Base-by-base conservation (phyloP, 805 yeast species). In the Wickerhamiella alocasiicola region DNA sequence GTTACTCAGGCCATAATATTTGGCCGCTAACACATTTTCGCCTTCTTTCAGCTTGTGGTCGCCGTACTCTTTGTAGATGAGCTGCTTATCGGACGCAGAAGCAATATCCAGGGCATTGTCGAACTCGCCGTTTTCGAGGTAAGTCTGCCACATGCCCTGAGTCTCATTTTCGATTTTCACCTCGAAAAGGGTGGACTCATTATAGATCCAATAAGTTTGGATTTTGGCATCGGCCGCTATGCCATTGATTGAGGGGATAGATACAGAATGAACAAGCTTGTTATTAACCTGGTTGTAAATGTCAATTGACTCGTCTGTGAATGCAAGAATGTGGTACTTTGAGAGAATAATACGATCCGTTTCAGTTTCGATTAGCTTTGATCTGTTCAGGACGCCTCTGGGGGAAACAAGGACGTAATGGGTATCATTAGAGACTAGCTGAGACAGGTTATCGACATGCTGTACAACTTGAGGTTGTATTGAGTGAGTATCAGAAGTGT, bases 201-300 rank as follows among this genome's bases (percentile, higher is more conserved):
- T 73, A 50, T 65, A 82, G 3, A 81, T 58, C 98, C 98, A 91
- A 50, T 65, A 81, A 0, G 97, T 81, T 1, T 65, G 54, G 32
- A 59, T 59, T 3, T 57, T 44, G 39, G 59, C 57, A 50, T 81
- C 93, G 1, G 66, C 64, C 2, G 68, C 52, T 4, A 74, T 53
- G 0, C 78, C 78, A 5, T 66, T 42, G 34, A 70, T 53, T 20
- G 55, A 50, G 34, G 66, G 71, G 32, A 54, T 54, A 4, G 55
- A 55, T 18, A 52, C 49, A 28, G 50, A 31, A 60, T 66, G 43
- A 3, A 73, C 55, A 1, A 62, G 54, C 29, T 66, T 67, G 28
- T 65, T 61, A 38, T 58, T 66, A 1, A 69, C 71, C 4, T 67
- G 52, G 35, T 68, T 58, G 42, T 69, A 71, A 46, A 44, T 32